Evolutionary conservation across 2,329 filamentous ascomycete species (phyloP).

Genomic region (Nannizziopsis arthrosporioides): DNA sequence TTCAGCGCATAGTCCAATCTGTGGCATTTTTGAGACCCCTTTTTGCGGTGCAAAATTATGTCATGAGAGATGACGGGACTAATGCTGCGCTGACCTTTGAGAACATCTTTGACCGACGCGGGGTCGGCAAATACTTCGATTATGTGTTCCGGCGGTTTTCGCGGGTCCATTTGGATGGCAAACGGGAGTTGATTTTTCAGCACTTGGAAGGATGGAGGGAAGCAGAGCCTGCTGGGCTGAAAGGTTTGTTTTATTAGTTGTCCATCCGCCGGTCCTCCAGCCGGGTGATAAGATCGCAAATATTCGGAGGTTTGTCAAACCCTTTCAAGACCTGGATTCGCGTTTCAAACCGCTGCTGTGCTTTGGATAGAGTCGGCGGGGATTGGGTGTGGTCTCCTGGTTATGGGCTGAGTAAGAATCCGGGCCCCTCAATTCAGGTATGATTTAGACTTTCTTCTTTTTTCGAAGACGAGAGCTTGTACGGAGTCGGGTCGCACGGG

Average conservation of each 20-base stretch:
- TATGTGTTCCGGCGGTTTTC: conserved; percentile 70
- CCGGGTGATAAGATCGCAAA: conserved; percentile 5
- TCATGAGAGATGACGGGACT: conserved; percentile 2
- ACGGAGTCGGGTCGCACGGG: too few relatives aligned
- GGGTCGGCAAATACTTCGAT: conserved; percentile 91
- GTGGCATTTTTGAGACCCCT: background rate
- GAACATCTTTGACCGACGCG: conserved; percentile 76
- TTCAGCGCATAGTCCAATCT: background rate
- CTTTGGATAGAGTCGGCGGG: background rate
- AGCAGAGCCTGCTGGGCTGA: conserved; percentile 1
- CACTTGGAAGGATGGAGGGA: background rate
- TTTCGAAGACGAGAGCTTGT: background rate
- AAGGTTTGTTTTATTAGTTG: background rate
- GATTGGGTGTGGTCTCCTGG: background rate
- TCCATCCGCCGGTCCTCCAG: background rate
- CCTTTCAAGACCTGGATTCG: conserved; percentile 1
- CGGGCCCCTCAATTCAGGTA: conserved; percentile 5
- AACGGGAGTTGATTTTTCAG: background rate
- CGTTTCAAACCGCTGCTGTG: conserved; percentile 5
- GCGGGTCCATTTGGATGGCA: conserved; percentile 45
- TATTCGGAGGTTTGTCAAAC: background rate
- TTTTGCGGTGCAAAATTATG: conserved; percentile 5
- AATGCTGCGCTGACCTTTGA: conserved; percentile 57
- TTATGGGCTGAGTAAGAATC: conserved; percentile 7
- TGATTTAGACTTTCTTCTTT: conserved; percentile 6